A percentile compares a stretch with the other conserved stretches of the same genome.
Conservation (phyloP, 352 stramenopile species). For the Phytophthora europaea region DNA sequence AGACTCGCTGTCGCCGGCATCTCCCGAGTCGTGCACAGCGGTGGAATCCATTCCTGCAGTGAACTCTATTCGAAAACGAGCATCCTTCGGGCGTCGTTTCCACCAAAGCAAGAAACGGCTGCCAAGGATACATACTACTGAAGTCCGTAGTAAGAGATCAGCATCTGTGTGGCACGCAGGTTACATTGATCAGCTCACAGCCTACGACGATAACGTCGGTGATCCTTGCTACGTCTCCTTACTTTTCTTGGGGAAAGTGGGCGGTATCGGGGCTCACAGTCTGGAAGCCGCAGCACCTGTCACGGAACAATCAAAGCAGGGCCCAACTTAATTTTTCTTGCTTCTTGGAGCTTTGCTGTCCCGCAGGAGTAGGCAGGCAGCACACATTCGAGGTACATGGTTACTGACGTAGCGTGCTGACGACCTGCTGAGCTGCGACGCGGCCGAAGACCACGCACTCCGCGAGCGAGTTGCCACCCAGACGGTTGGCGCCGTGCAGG, state of each 20-base stretch:
- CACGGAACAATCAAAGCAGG: slow-evolving; percentile 17
- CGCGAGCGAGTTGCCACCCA: slow-evolving; percentile 91
- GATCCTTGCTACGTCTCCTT: not conserved
- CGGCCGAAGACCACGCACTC: slow-evolving; percentile 95
- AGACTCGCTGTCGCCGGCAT: slow-evolving; percentile 25
- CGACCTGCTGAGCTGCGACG: slow-evolving; percentile 69
- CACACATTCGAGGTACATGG: slow-evolving; percentile 24
- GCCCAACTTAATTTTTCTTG: slow-evolving; percentile 8
- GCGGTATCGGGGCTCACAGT: slow-evolving; percentile 16
- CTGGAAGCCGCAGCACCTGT: slow-evolving; percentile 24
- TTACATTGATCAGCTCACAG: slow-evolving; percentile 11
- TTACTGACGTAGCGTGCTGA: slow-evolving; percentile 48
- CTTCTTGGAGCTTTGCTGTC: slow-evolving; percentile 12
- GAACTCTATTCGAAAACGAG: slow-evolving; percentile 25
- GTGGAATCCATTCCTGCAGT: slow-evolving; percentile 34
- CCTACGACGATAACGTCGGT: not conserved
- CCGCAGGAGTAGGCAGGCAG: not conserved
- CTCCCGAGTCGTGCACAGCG: slow-evolving; percentile 21
- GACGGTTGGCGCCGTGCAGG: slow-evolving; percentile 93
- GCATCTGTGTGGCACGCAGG: not conserved
- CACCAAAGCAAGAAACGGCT: slow-evolving; percentile 29
- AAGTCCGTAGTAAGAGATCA: not conserved
- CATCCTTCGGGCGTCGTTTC: slow-evolving; percentile 34
- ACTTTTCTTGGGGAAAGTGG: not conserved
- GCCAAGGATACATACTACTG: not conserved